phyloP scores from a whole-genome alignment of 192 early-diverging fungal species.

The Backusella australiensis region DNA sequence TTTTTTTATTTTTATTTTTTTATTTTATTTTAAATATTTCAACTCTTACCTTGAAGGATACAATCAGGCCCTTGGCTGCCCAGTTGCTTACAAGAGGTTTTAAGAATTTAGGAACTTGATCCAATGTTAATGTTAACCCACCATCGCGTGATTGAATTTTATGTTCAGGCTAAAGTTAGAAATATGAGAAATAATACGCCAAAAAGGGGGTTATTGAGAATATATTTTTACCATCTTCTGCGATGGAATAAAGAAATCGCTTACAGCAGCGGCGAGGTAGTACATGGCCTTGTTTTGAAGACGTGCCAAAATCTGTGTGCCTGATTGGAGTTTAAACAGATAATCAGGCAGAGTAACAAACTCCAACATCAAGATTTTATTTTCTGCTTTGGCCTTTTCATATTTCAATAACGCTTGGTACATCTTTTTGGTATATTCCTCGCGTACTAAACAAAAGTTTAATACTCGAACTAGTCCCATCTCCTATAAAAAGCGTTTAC shows the following conservation, averaged over 20 bases:
- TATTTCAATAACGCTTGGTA: constrained; percentile 45
- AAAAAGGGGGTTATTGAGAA: neutral
- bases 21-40: neutral
- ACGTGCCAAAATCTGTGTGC: constrained; percentile 64
- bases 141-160: constrained; percentile 96
- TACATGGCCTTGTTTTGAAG: constrained; percentile 79
- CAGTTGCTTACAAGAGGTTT: constrained; percentile 91
- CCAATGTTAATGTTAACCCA: constrained; percentile 80
- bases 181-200: neutral
- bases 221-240: constrained; percentile 70
- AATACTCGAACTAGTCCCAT: neutral
- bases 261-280: constrained; percentile 97
- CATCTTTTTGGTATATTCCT: constrained; percentile 70
- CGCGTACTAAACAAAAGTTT: constrained; percentile 43
- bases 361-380: constrained; percentile 73
- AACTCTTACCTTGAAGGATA: constrained; percentile 91
- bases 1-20: too few species aligned
- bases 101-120: constrained; percentile 97
- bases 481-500: constrained; percentile 32
- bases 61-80: constrained; percentile 83
- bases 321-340: constrained; percentile 80
- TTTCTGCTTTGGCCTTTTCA: constrained; percentile 51
- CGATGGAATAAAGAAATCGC: constrained; percentile 97
- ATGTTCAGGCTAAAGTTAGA: constrained; percentile 66
- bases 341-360: constrained; percentile 94